These are phyloP conservation scores for Calophaca sinica DNA, from an alignment of 306 rosid species.

Conservation along the genomic window DNA sequence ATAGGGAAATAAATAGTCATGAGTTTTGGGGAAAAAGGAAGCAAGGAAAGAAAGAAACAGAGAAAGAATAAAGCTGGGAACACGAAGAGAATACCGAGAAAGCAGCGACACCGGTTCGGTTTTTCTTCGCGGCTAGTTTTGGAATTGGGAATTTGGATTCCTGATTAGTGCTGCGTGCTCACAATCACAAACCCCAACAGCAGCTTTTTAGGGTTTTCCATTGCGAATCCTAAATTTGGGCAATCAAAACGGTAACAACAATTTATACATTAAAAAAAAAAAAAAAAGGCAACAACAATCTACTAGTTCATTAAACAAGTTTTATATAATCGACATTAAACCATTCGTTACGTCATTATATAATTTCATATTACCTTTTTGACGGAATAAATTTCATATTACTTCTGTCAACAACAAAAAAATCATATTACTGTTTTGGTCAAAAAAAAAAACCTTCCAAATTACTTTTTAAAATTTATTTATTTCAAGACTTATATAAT, in stretches of 20 bases:
- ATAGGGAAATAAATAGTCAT: slow-evolving; percentile 6
- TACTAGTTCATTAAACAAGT: too few relatives aligned
- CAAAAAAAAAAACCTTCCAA: too few relatives aligned
- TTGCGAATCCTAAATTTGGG: neutral
- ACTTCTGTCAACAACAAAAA: too few relatives aligned
- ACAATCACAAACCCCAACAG: neutral
- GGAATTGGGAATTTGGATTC: slow-evolving; percentile 37
- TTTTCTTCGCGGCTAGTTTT: neutral
- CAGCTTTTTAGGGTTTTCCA: slow-evolving; percentile 20
- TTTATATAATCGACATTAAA: too few relatives aligned
- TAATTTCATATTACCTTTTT: too few relatives aligned
- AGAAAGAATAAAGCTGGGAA: slow-evolving; percentile 19
- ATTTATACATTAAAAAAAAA: too few relatives aligned
- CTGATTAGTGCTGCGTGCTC: neutral
- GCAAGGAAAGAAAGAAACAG: neutral
- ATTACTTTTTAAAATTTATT: too few relatives aligned
- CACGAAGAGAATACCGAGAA: slow-evolving; percentile 37
- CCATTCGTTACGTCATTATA: too few relatives aligned
- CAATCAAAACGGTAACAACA: neutral
- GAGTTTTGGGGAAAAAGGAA: neutral
- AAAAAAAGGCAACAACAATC: too few relatives aligned
- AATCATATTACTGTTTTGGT: too few relatives aligned
- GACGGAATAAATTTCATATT: too few relatives aligned
- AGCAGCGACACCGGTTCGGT: slow-evolving; percentile 15
- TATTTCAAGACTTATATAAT: too few relatives aligned